Base-by-base conservation (phyloP, 306 rosid species). In the Cucumis hystrix region DNA sequence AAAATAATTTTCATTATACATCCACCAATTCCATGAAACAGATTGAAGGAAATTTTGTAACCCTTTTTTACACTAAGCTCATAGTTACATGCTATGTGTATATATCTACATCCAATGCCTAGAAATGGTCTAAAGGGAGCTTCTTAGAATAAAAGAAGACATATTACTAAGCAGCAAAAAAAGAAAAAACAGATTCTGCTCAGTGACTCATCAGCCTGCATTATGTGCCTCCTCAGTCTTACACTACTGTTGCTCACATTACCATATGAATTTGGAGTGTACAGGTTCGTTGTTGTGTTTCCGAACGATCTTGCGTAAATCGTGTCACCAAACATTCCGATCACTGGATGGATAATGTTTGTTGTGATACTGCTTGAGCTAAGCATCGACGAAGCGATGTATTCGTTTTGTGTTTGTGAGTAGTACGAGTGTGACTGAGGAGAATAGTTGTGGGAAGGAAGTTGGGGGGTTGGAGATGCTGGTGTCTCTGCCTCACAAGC, bases 121-220 rank as follows among this genome's bases (percentile, higher is more conserved):
- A 45, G 58, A 47, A 69, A 69, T 41, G 75, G 23, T 70, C 21
- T 47, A 47, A 70, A 70, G 39, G 2, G 6, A 56, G 8, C 37
- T 43, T 6, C 14, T 77, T 49, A 61, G 40, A 77, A 77, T 54
- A 45, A 43, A 74, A 94, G 79, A 65, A 94, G 96, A 74, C 95
- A 94, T 81, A 89, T 66, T 66, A 87, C 65, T 58, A 67, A 0
- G 81, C 97, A 92, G 76, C 98, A 94, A 65, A 90, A 85, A 71
- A 92, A 83, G 85, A 94, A 94, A 30, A 90, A 85, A 69, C 95
- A 83, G 74, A 94, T 79, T 88, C 95, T 89, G 77, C 52, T 64
- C 23, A 94, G 96, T 12, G 98, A 92, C 74, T 75, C 83, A 82
- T 94, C 96, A 28, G 84, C 88, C 84, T 85, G 84, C 86, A 84